Percentiles rank a stretch among this genome's conserved stretches.
Conservation (phyloP, 176 grass and related monocot species). For the Alloteropsis semialata region DNA sequence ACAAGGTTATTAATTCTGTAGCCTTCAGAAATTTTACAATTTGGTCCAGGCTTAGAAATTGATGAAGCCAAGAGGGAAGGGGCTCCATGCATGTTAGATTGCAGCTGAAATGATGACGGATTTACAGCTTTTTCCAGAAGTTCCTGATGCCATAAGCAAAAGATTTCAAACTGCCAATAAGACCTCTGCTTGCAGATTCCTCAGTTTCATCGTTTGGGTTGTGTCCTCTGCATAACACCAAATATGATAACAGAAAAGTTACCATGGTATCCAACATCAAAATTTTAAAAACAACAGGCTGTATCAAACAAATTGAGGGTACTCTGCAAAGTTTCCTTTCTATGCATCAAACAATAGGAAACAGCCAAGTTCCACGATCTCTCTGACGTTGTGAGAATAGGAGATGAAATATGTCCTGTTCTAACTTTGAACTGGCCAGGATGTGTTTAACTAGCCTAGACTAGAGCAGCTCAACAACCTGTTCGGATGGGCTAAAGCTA, state of each 20-base stretch:
- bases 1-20: slow-evolving; percentile 24
- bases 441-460: not conserved
- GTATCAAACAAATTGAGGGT: not conserved
- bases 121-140: slow-evolving; percentile 71
- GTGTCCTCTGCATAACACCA: slow-evolving; percentile 44
- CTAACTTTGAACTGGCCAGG: not conserved
- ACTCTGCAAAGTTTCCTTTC: not conserved
- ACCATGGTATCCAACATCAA: slow-evolving; percentile 13
- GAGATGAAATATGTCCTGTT: not conserved
- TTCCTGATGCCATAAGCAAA: slow-evolving; percentile 61
- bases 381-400: not conserved
- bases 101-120: slow-evolving; percentile 3
- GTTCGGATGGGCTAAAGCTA: too few species aligned
- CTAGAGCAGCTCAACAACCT: not conserved
- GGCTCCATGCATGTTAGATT: not conserved
- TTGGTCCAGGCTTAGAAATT: slow-evolving; percentile 19
- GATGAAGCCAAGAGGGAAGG: not conserved
- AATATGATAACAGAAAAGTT: not conserved
- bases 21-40: slow-evolving; percentile 32
- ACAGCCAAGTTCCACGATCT: not conserved
- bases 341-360: not conserved
- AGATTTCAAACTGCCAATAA: slow-evolving; percentile 67
- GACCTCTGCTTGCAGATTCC: slow-evolving; percentile 19
- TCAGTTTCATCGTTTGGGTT: slow-evolving; percentile 2
- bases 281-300: not conserved